phyloP scores from a whole-genome alignment of 1,284 basidiomycete species.

The Malassezia sympodialis region DNA sequence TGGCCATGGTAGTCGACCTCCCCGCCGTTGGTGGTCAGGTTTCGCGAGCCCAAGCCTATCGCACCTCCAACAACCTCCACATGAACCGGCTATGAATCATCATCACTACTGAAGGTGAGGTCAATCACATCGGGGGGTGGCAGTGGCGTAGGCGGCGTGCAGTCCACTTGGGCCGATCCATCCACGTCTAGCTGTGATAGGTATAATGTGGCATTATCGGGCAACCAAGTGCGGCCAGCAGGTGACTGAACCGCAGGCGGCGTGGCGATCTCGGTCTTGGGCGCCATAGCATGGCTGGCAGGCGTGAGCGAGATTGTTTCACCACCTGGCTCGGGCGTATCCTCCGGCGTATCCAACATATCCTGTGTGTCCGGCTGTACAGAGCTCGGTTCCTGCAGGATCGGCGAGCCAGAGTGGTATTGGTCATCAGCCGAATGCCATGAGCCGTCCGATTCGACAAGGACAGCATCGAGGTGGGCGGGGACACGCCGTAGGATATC shows the following conservation, averaged over 20 bases:
- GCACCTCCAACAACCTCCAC: neutral
- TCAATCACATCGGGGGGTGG: conserved; percentile 18
- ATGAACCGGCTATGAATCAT: conserved; percentile 1
- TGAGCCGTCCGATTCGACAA: conserved; percentile 83
- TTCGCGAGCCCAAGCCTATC: neutral
- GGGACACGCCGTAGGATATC: conserved; percentile 67
- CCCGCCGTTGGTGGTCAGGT: neutral
- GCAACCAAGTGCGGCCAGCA: neutral
- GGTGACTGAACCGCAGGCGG: neutral
- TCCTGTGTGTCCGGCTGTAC: neutral
- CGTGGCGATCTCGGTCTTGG: conserved; percentile 2
- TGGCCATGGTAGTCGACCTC: conserved; percentile 26
- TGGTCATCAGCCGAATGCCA: conserved; percentile 88
- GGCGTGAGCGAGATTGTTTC: neutral
- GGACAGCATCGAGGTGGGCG: conserved; percentile 74
- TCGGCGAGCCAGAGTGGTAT: conserved; percentile 47
- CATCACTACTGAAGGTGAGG: conserved; percentile 18
- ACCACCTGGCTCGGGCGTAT: neutral
- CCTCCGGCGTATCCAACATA: neutral
- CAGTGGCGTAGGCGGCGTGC: neutral
- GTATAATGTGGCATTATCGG: neutral
- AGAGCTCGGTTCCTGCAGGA: neutral
- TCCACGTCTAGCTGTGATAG: neutral
- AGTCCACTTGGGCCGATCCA: neutral
- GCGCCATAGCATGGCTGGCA: neutral